phyloP scores from a whole-genome alignment of 148 eudicot genomes.

The Vaccinium vitisidaea region DNA sequence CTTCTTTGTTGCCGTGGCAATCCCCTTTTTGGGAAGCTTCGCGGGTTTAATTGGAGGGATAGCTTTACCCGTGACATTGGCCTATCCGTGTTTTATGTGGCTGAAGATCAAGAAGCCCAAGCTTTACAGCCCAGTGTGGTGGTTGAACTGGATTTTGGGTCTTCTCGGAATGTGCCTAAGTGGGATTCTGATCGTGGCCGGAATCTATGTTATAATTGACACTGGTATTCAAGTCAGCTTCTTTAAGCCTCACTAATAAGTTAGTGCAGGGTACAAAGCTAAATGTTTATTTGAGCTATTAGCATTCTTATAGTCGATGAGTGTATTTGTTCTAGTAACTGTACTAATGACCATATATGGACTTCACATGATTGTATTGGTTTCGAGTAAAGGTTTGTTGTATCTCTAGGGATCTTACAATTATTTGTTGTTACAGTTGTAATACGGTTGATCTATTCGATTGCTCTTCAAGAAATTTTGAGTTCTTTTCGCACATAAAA shows the following conservation, averaged over 20 bases:
- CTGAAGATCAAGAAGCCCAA: slow-evolving; percentile 58
- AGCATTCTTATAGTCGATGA: not conserved
- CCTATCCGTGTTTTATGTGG: slow-evolving; percentile 93
- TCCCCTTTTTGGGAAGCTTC: slow-evolving; percentile 69
- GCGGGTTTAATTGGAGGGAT: slow-evolving; percentile 78
- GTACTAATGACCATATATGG: not conserved
- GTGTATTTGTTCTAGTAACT: not conserved
- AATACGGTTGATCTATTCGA: not conserved
- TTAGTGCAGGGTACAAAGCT: not conserved
- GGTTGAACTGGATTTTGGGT: slow-evolving; percentile 71
- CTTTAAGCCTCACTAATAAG: slow-evolving; percentile 62
- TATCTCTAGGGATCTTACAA: not conserved
- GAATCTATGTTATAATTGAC: slow-evolving; percentile 62
- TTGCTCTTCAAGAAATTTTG: not conserved
- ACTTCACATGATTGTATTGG: not conserved
- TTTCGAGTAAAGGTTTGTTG: not conserved
- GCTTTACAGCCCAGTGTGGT: slow-evolving; percentile 57
- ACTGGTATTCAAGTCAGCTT: slow-evolving; percentile 68
- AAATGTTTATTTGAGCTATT: not conserved
- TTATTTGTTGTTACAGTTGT: not conserved
- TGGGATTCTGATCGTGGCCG: slow-evolving; percentile 54
- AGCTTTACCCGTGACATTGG: slow-evolving; percentile 66
- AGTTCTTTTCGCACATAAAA: not conserved
- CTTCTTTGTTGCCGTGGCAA: slow-evolving; percentile 78
- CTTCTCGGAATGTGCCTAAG: slow-evolving; percentile 60